Evolutionary conservation across 1,284 basidiomycete species (phyloP).

Genomic region (Stygiomarasmius scandens): DNA sequence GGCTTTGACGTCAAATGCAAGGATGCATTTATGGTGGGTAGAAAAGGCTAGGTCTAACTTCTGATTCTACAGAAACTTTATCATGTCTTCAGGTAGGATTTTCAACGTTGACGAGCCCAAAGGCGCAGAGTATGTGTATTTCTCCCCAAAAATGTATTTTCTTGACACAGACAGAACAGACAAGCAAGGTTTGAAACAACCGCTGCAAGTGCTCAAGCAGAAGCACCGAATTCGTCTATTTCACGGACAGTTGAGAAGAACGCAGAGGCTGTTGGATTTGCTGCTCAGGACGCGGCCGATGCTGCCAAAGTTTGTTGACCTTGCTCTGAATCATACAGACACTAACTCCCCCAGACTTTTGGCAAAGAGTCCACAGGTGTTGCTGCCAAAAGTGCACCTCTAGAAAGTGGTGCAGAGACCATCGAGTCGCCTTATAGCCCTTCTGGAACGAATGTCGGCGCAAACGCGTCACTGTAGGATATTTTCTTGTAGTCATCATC

Average conservation of each 20-base stretch:
- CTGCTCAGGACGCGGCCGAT: constrained; percentile 48
- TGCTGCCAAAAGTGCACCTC: constrained; percentile 38
- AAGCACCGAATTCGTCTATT: constrained; percentile 6
- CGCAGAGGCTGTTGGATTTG: constrained; percentile 45
- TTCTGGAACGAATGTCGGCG: no score
- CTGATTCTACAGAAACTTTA: no score
- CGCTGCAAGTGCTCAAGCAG: constrained; percentile 15
- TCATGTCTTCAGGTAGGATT: constrained; percentile 13
- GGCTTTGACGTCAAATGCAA: constrained; percentile 11
- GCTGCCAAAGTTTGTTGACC: constrained; percentile 57
- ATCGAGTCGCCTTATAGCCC: no score
- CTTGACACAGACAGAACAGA: no score
- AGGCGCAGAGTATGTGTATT: constrained; percentile 16
- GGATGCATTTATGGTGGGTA: no score
- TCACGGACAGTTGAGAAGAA: constrained; percentile 40
- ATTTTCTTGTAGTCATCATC: no score
- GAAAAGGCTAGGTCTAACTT: no score
- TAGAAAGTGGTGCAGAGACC: constrained; percentile 45
- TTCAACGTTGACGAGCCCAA: constrained; percentile 17
- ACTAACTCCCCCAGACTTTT: no score
- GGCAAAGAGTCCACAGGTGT: constrained; percentile 28
- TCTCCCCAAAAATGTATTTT: no score
- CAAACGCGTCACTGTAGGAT: no score
- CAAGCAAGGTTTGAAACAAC: constrained; percentile 14
- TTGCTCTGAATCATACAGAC: no score